Percentiles rank a stretch among this genome's conserved stretches.
Conservation (phyloP, 768 basidiomycete species). For the Russula virescens region DNA sequence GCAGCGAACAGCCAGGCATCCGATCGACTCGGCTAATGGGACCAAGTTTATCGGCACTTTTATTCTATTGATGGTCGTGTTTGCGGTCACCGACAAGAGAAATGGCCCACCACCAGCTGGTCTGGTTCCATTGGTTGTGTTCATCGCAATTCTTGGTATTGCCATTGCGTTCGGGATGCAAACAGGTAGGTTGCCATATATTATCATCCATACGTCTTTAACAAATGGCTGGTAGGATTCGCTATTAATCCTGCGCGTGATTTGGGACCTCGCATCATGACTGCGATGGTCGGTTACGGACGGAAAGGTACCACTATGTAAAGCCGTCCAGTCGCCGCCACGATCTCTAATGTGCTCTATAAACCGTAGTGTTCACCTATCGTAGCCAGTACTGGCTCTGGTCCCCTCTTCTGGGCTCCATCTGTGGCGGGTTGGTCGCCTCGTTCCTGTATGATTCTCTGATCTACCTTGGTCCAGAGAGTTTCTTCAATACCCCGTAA, state of each 20-base stretch:
- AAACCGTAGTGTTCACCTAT: conserved; percentile 34
- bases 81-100: conserved; percentile 48
- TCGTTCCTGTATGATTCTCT: conserved; percentile 53
- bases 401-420: conserved; percentile 56
- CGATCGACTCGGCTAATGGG: not conserved
- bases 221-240: conserved; percentile 35
- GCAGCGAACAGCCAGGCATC: not conserved
- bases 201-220: too few species aligned
- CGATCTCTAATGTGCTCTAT: not conserved
- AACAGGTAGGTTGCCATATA: conserved; percentile 33
- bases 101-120: conserved; percentile 46
- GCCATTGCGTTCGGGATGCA: conserved; percentile 55
- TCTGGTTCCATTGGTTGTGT: conserved; percentile 49
- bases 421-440: conserved; percentile 52
- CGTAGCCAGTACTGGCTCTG: conserved; percentile 68
- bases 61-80: conserved; percentile 48
- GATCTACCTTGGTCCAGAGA: conserved; percentile 52
- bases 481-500: conserved; percentile 49
- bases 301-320: conserved; percentile 31
- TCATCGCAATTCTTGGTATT: conserved; percentile 55
- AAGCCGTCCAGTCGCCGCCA: not conserved
- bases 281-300: conserved; percentile 71
- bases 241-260: conserved; percentile 71
- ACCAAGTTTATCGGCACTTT: conserved; percentile 49
- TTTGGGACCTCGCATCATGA: conserved; percentile 61